These are phyloP conservation scores for Zygosaccharomyces gambellarensis DNA, from an alignment of 805 yeast species.

Conservation along the genomic window DNA sequence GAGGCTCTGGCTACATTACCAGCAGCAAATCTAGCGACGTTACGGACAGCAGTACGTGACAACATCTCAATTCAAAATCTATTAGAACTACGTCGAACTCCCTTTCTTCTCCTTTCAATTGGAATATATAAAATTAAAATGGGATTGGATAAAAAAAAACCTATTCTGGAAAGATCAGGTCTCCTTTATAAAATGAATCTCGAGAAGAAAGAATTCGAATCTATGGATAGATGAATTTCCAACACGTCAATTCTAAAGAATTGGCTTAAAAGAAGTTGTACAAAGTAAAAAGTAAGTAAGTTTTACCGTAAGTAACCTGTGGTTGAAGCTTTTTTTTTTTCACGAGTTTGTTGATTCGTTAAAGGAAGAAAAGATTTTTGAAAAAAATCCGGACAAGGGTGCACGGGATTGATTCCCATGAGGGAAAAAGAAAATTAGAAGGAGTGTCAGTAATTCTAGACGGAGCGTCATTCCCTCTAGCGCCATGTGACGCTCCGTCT, in stretches of 20 bases:
- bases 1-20: constrained; percentile 45
- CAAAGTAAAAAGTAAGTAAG: background rate
- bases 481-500: background rate
- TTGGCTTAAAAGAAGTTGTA: background rate
- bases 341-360: background rate
- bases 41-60: constrained; percentile 80
- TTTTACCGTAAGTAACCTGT: background rate
- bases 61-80: constrained; percentile 47
- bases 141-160: background rate
- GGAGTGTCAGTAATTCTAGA: background rate
- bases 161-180: background rate
- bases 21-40: constrained; percentile 65
- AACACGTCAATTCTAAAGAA: background rate
- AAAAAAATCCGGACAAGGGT: background rate
- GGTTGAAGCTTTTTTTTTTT: background rate
- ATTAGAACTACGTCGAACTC: constrained; percentile 1
- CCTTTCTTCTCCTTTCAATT: constrained; percentile 7
- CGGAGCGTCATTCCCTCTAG: background rate
- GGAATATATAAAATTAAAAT: constrained; percentile 5
- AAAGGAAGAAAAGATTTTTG: background rate
- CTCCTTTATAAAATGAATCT: background rate
- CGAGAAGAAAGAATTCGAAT: constrained; percentile 1
- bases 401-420: background rate
- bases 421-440: background rate
- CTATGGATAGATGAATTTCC: background rate